phyloP scores from a whole-genome alignment of 306 rosid genomes.

The Mucuna pruriens region DNA sequence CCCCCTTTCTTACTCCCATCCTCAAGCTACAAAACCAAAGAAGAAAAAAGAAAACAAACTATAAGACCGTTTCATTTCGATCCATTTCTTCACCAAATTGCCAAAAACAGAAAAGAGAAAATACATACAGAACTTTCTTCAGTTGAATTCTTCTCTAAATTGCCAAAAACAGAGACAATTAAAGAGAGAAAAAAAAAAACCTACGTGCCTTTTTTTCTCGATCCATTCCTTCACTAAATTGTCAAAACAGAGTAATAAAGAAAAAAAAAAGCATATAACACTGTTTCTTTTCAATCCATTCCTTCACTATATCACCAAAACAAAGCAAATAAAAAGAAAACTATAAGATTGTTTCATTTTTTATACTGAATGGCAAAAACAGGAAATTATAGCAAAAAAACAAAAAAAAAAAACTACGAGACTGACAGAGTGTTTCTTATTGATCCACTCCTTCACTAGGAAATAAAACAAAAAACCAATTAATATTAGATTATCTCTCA shows the following conservation, averaged over 20 bases:
- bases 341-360: background rate
- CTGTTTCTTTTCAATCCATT: background rate
- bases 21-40: conserved; percentile 67
- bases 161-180: background rate
- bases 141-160: too few species aligned
- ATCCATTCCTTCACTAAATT: conserved; percentile 20
- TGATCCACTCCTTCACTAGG: background rate
- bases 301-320: background rate
- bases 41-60: background rate
- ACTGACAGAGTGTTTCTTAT: background rate
- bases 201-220: background rate
- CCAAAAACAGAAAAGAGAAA: background rate
- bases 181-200: background rate
- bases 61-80: background rate
- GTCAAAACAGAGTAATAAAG: background rate
- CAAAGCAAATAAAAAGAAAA: background rate
- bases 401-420: background rate
- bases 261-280: background rate
- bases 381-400: background rate
- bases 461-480: background rate
- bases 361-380: background rate
- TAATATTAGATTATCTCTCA: background rate
- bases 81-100: background rate
- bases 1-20: conserved; percentile 82
- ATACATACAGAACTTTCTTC: too few species aligned